Base-by-base conservation (phyloP, 257 asterid species). In the Sherardia arvensis region DNA sequence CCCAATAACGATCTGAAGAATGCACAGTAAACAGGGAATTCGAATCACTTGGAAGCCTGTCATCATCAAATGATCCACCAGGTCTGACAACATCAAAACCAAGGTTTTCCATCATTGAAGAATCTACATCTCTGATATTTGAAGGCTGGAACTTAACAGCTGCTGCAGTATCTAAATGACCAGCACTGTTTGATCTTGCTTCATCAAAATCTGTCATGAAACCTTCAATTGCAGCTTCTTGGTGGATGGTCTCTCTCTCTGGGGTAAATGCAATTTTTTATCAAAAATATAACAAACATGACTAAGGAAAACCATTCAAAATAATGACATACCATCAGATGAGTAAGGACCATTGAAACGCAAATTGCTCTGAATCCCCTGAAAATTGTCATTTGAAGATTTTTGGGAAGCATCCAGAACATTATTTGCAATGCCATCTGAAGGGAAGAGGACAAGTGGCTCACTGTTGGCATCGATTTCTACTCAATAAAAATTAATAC, bases 1-100 rank as follows among this genome's bases (percentile, higher is more conserved):
- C 84, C 82, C 82, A 68, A 69, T 76, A 66, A 47, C 68, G 85
- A 67, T 78, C 91, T 5, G 87, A 36, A 62, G 87, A 67, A 30
- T 78, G 75, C 77, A 54, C 53, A 32, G 57, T 58, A 59, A 75
- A 76, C 45, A 61, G 69, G 32, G 87, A 76, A 64, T 73, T 79
- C 0, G 75, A 65, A 67, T 83, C 90, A 61, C 72, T 79, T 53
- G 76, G 79, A 66, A 77, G 74, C 61, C 74, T 69, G 47, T 59
- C 71, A 60, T 74, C 79, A 77, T 76, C 90, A 73, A 62, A 74
- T 40, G 81, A 66, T 40, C 71, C 32, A 40, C 69, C 65, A 63
- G 76, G 66, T 53, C 62, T 69, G 60, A 15, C 66, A 34, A 58
- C 75, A 62, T 77, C 88, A 53, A 68, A 64, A 70, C 74, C 70